phyloP scores from a whole-genome alignment of 1,139 yeast species.

The Lodderomyces parapsilosis region DNA sequence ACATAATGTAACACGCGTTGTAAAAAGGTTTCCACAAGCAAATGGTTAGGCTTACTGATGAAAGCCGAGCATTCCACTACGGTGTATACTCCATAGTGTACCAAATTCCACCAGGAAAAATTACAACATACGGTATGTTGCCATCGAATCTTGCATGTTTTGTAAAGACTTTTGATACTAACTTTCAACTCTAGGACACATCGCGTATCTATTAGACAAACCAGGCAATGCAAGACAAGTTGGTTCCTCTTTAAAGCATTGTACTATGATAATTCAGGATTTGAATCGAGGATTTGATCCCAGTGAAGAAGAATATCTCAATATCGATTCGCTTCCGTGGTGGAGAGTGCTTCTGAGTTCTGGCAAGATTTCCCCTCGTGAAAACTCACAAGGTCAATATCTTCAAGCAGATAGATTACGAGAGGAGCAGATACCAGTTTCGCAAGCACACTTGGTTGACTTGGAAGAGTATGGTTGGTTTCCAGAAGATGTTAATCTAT shows the following conservation, averaged over 20 bases:
- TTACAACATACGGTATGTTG: constrained; percentile 63
- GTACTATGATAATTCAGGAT: constrained; percentile 20
- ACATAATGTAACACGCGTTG: not conserved
- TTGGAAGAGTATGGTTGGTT: constrained; percentile 65
- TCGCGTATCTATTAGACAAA: constrained; percentile 59
- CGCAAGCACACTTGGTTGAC: constrained; percentile 37
- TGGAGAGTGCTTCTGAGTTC: constrained; percentile 70
- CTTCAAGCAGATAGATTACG: constrained; percentile 48
- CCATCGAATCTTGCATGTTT: no score
- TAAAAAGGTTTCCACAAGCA: no score
- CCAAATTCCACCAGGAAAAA: constrained; percentile 62
- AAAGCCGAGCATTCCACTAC: constrained; percentile 34
- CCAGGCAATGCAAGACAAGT: constrained; percentile 75
- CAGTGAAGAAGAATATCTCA: constrained; percentile 19
- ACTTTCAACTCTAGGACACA: constrained; percentile 46
- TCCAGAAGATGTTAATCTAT: constrained; percentile 47
- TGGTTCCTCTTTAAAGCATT: constrained; percentile 63
- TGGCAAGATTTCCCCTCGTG: constrained; percentile 62
- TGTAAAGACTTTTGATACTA: no score
- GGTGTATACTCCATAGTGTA: constrained; percentile 58
- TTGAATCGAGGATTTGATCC: constrained; percentile 21
- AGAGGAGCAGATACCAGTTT: constrained; percentile 50
- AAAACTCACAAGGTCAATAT: constrained; percentile 37
- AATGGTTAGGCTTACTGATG: constrained; percentile 6
- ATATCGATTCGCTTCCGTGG: constrained; percentile 61